Base-by-base conservation (phyloP, 1,284 basidiomycete species). In the Termitomyces sp. region DNA sequence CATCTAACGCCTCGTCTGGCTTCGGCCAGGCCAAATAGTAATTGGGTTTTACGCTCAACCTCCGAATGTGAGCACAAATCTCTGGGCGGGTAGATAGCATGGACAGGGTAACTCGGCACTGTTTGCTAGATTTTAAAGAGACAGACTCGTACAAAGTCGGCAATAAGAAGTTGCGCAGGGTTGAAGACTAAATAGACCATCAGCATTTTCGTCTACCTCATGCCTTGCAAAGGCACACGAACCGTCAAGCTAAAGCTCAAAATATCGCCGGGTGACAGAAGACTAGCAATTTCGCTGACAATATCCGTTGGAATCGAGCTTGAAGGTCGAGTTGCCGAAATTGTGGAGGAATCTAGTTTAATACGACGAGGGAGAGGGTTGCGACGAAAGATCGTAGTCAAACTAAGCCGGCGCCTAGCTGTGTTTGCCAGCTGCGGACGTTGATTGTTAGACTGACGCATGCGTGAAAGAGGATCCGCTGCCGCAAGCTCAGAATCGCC, bases 21-120 rank as follows among this genome's bases (percentile, higher is more conserved):
- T 66, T 68, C 1, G 76, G 76, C 76, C 76, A 77, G 5, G 76
- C 67, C 26, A 77, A 70, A 59, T 77, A 77, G 61, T 77, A 77
- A 58, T 78, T 77, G 1, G 76, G 76, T 10, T 74, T 68, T 15
- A 78, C 66, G 10, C 72, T 71, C 21, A 78, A 67, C 52, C 73
- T 75, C 15, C 65, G 67, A 47, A 78, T 67, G 60, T 69, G 63
- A 5, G 58, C 52, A 53, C 72, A 74, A 26, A 77, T 63, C 15
- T 74, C 67, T 8, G 68, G 68, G 12, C 64, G 64, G 2, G 50
- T 30, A 5, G 51, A 47, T 26, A 78, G 63, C 68, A 76, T 72
- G 1, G 57, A 52, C 30, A 78, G 64, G 0, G 71, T 68, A 3
- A 62, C 49, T 33, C 58, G 62, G 55, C 75, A 77, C 58, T 70